These are phyloP conservation scores for Flammula alnicola DNA, from an alignment of 1,284 basidiomycete species.

Conservation along the genomic window DNA sequence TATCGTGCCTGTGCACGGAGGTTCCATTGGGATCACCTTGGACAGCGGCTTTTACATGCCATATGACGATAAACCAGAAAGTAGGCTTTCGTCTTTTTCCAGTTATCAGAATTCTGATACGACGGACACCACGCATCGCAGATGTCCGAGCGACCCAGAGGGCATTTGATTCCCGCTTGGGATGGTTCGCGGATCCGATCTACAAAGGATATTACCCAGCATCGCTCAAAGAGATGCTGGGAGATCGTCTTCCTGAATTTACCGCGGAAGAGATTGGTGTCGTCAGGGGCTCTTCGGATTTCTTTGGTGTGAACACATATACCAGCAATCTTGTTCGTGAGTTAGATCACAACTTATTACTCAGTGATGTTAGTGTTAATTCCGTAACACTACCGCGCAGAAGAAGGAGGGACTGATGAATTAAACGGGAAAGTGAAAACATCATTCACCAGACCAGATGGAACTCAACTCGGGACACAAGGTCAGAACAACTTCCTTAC, in stretches of 20 bases:
- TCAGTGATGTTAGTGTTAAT: not conserved
- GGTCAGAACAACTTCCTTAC: slow-evolving; percentile 38
- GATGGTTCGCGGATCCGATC: slow-evolving; percentile 74
- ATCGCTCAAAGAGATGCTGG: slow-evolving; percentile 63
- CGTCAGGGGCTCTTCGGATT: slow-evolving; percentile 73
- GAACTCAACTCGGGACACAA: slow-evolving; percentile 70
- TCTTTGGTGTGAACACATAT: slow-evolving; percentile 77
- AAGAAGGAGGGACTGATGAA: slow-evolving; percentile 66
- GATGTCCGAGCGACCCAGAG: slow-evolving; percentile 69
- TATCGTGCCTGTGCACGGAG: slow-evolving; percentile 59
- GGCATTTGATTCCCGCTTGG: slow-evolving; percentile 67
- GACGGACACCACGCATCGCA: too few relatives aligned
- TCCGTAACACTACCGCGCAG: slow-evolving; percentile 31
- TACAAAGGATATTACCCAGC: slow-evolving; percentile 75
- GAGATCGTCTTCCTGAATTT: slow-evolving; percentile 69
- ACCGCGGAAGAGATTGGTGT: slow-evolving; percentile 63
- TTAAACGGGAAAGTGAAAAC: slow-evolving; percentile 67
- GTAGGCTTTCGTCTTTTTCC: slow-evolving; percentile 44
- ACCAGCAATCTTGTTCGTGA: slow-evolving; percentile 71
- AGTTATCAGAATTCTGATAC: too few relatives aligned
- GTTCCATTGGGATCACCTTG: slow-evolving; percentile 75
- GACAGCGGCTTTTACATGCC: slow-evolving; percentile 77
- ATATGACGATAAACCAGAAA: slow-evolving; percentile 66
- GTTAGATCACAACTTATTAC: slow-evolving; percentile 25
- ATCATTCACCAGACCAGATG: slow-evolving; percentile 66